Conservation (phyloP, 331 rosid species). For the Erythrophleum ivorense region DNA sequence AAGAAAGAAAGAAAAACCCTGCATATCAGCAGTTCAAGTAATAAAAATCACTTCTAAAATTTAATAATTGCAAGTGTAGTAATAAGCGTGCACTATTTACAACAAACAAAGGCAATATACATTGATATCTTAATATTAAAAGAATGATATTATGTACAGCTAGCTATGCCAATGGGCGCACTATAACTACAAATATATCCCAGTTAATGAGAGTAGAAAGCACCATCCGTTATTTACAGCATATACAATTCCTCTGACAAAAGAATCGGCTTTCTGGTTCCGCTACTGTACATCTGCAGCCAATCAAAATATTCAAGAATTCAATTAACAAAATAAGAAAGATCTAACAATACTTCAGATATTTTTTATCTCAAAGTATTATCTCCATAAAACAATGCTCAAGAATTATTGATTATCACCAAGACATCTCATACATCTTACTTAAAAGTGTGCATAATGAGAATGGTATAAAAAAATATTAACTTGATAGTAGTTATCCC, state of each 20-base stretch:
- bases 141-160: slow-evolving; percentile 51
- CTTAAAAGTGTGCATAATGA: background rate
- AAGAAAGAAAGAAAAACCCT: background rate
- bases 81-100: slow-evolving; percentile 36
- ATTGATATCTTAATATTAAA: slow-evolving; percentile 44
- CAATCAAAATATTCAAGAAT: slow-evolving; percentile 38
- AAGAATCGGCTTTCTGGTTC: slow-evolving; percentile 49
- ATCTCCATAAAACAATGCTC: slow-evolving; percentile 22
- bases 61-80: slow-evolving; percentile 6
- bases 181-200: slow-evolving; percentile 40
- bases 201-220: slow-evolving; percentile 36
- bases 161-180: slow-evolving; percentile 44
- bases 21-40: slow-evolving; percentile 24
- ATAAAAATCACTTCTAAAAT: slow-evolving; percentile 23
- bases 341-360: background rate
- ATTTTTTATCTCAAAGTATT: slow-evolving; percentile 1
- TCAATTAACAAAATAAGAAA: slow-evolving; percentile 14
- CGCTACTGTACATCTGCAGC: slow-evolving; percentile 53
- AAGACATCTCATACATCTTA: slow-evolving; percentile 17
- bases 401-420: background rate
- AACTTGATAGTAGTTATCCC: slow-evolving; percentile 25
- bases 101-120: slow-evolving; percentile 42
- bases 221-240: slow-evolving; percentile 48
- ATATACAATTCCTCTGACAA: slow-evolving; percentile 51
- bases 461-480: slow-evolving; percentile 29